phyloP scores from a whole-genome alignment of 192 early-diverging fungal genomes.

The Coemansia sp. region DNA sequence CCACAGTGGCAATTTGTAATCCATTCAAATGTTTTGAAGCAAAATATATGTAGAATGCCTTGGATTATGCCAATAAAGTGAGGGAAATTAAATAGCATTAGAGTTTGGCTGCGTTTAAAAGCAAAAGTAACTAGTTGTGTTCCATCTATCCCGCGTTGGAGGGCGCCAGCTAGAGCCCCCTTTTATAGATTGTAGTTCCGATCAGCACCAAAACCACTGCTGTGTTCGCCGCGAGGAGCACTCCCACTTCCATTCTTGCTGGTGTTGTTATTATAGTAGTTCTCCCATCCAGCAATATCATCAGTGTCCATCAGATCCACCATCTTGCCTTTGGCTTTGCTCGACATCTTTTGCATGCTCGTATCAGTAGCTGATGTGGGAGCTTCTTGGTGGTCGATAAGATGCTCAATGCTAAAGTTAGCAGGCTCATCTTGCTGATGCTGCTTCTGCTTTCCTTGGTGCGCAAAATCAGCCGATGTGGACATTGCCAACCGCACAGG shows the following conservation, averaged over 20 bases:
- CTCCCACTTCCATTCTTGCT: conserved; percentile 10
- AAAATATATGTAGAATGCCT: neutral
- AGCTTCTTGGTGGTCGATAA: conserved; percentile 9
- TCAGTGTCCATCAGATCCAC: conserved; percentile 15
- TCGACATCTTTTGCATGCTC: conserved; percentile 26
- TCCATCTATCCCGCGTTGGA: neutral
- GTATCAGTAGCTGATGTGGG: neutral
- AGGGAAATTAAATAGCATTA: neutral
- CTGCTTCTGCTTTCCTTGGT: conserved; percentile 6
- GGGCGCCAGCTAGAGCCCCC: neutral
- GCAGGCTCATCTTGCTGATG: neutral
- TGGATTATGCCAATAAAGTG: neutral
- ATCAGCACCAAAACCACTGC: neutral
- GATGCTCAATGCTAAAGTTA: neutral
- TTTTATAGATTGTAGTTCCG: neutral
- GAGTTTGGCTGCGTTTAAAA: too few relatives aligned
- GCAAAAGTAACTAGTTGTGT: neutral
- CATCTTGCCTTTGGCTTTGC: conserved; percentile 52
- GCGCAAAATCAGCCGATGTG: neutral
- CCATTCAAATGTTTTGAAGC: neutral
- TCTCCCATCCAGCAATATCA: neutral
- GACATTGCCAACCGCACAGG: neutral
- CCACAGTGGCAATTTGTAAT: neutral
- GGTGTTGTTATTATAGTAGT: conserved; percentile 7
- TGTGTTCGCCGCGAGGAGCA: neutral